Evolutionary conservation across 1,284 basidiomycete genomes (phyloP).

Genomic region (Blastosporella zonata): DNA sequence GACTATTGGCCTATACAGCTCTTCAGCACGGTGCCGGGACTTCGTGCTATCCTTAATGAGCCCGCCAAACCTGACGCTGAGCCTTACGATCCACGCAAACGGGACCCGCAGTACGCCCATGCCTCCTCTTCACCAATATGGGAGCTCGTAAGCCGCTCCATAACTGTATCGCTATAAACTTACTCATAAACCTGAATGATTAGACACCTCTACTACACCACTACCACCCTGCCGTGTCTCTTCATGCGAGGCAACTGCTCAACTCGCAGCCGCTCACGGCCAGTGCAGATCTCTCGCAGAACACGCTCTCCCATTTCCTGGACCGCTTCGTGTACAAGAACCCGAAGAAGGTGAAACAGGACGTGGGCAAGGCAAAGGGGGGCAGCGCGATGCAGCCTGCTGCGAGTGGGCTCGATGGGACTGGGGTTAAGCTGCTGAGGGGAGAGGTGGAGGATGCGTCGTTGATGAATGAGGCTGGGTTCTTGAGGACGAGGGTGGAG

Average conservation of each 20-base stretch:
- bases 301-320: constrained; percentile 91
- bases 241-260: constrained; percentile 85
- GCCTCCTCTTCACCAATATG: constrained; percentile 84
- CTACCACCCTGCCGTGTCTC: constrained; percentile 89
- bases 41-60: constrained; percentile 65
- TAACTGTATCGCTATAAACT: too few species aligned
- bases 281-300: constrained; percentile 85
- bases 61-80: constrained; percentile 38
- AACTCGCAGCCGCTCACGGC: constrained; percentile 70
- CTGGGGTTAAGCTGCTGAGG: constrained; percentile 69
- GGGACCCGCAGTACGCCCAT: constrained; percentile 87
- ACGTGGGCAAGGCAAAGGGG: constrained; percentile 56
- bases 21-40: constrained; percentile 69
- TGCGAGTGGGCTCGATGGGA: constrained; percentile 60
- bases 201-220: constrained; percentile 81
- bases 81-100: constrained; percentile 83
- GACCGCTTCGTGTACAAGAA: constrained; percentile 93
- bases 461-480: constrained; percentile 76
- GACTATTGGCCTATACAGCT: constrained; percentile 44
- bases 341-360: constrained; percentile 70
- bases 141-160: constrained; percentile 65
- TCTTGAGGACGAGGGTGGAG: constrained; percentile 71
- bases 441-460: constrained; percentile 52
- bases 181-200: neutral
- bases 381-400: constrained; percentile 96